Evolutionary conservation across 2,329 filamentous ascomycete genomes (phyloP).

Genomic region (Fusarium luffae): DNA sequence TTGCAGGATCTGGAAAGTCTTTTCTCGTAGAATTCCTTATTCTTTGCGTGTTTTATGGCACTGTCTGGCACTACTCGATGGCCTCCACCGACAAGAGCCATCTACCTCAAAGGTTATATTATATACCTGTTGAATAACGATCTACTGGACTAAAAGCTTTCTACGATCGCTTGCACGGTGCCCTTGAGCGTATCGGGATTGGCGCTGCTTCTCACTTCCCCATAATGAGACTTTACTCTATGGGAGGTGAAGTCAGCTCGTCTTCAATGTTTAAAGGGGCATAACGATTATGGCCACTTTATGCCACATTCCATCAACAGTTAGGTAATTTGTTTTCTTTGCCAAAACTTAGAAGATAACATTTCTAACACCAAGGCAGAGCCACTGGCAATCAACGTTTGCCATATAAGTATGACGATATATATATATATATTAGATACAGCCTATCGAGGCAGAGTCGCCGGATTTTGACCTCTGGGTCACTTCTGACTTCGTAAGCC

Average conservation of each 20-base stretch:
- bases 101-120: background rate
- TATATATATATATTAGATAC: too few relatives aligned
- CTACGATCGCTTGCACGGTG: background rate
- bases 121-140: background rate
- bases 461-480: too few relatives aligned
- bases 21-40: background rate
- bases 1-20: too few relatives aligned
- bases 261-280: background rate
- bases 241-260: background rate
- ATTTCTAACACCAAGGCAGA: too few relatives aligned
- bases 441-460: too few relatives aligned
- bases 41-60: background rate
- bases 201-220: too few relatives aligned
- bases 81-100: background rate
- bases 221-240: background rate
- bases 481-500: too few relatives aligned
- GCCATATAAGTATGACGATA: too few relatives aligned
- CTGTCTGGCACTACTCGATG: background rate
- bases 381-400: background rate
- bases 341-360: too few relatives aligned
- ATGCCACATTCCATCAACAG: too few relatives aligned
- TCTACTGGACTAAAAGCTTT: background rate
- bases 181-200: background rate
- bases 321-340: too few relatives aligned
- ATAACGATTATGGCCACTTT: too few relatives aligned